Evolutionary conservation across 306 rosid species (phyloP).

Genomic region (Acacia melanoxylon): DNA sequence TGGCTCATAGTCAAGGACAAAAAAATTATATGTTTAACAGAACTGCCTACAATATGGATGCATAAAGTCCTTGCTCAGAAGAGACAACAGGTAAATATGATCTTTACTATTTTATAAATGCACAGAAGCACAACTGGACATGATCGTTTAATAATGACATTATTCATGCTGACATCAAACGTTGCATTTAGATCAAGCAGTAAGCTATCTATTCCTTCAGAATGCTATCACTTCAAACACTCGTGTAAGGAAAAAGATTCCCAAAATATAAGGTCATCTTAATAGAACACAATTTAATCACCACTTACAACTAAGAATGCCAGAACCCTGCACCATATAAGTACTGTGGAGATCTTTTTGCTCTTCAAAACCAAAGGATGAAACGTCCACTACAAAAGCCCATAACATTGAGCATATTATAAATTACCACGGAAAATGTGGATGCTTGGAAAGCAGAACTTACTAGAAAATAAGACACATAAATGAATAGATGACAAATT

Average conservation of each 20-base stretch:
- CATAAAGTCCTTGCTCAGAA: background rate
- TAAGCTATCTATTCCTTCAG: background rate
- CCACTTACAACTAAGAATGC: slow-evolving; percentile 90
- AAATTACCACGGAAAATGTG: background rate
- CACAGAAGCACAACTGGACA: background rate
- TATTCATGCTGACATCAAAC: background rate
- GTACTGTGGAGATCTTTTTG: slow-evolving; percentile 88
- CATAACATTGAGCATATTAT: slow-evolving; percentile 33
- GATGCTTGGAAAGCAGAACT: background rate
- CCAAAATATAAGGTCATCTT: background rate
- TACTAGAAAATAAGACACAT: slow-evolving; percentile 1
- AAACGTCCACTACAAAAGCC: slow-evolving; percentile 91
- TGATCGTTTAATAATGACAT: slow-evolving; percentile 3
- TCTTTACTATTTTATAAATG: background rate
- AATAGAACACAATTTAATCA: slow-evolving; percentile 16
- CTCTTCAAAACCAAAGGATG: slow-evolving; percentile 92
- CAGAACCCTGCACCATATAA: slow-evolving; percentile 97
- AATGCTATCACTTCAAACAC: slow-evolving; percentile 8
- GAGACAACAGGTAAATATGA: background rate
- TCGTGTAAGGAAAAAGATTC: background rate
- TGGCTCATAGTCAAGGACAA: background rate
- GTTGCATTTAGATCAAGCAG: background rate
- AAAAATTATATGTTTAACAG: background rate
- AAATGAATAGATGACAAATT: background rate
- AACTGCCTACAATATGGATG: background rate